phyloP scores from a whole-genome alignment of 2,329 filamentous ascomycete species.

The Eurotiales sp. region DNA sequence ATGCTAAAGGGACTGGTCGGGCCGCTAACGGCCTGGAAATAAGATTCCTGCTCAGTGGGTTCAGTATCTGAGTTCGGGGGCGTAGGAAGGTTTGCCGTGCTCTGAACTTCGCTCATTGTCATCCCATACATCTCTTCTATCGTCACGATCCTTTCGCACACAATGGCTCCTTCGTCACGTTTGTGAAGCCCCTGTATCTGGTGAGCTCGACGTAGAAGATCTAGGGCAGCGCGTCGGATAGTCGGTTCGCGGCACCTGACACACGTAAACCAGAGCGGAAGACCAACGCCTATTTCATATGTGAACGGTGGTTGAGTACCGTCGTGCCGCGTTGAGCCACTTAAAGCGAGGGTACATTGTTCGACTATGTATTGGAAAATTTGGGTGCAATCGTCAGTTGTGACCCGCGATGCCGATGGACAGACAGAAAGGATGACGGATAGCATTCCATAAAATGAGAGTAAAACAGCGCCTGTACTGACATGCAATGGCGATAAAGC shows the following conservation, averaged over 20 bases:
- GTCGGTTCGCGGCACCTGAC: slow-evolving; percentile 30
- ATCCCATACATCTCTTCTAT: slow-evolving; percentile 27
- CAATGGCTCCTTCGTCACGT: slow-evolving; percentile 14
- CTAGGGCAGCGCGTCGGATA: slow-evolving; percentile 27
- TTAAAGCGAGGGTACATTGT: slow-evolving; percentile 13
- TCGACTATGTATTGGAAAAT: slow-evolving; percentile 12
- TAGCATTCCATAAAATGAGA: slow-evolving; percentile 23
- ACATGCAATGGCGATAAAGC: slow-evolving; percentile 17
- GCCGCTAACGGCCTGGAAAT: background rate
- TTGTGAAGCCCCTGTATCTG: slow-evolving; percentile 28
- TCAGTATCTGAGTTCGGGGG: background rate
- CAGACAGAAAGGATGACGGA: slow-evolving; percentile 22
- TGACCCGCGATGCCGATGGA: slow-evolving; percentile 19
- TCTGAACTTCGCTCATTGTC: background rate
- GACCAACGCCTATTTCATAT: slow-evolving; percentile 27
- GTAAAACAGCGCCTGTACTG: slow-evolving; percentile 21
- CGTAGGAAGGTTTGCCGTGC: background rate
- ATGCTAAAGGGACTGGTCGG: background rate
- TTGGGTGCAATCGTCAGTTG: slow-evolving; percentile 21
- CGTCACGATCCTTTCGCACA: slow-evolving; percentile 25
- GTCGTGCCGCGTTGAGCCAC: slow-evolving; percentile 19
- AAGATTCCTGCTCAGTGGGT: background rate
- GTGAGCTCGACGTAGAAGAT: slow-evolving; percentile 23
- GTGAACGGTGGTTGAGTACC: slow-evolving; percentile 28
- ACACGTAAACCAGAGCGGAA: slow-evolving; percentile 30